Evolutionary conservation across 2,329 filamentous ascomycete genomes (phyloP).

Genomic region (Pleomassaria siparia): DNA sequence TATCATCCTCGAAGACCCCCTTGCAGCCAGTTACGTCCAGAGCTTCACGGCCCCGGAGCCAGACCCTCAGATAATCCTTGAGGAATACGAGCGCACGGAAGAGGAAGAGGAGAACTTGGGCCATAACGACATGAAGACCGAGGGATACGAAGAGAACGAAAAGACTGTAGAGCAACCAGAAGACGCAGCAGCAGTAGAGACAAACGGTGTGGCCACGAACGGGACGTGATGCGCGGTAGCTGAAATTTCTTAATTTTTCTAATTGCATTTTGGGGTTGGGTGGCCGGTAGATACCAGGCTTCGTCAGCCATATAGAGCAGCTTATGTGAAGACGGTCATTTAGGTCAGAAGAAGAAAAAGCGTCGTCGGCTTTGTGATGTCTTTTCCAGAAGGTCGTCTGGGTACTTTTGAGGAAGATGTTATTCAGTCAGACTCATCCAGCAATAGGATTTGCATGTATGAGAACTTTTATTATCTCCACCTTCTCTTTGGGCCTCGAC

Average conservation of each 20-base stretch:
- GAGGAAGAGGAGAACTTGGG: conserved; percentile 95
- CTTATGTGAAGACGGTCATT: neutral
- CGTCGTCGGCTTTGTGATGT: no score
- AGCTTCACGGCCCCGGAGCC: conserved; percentile 76
- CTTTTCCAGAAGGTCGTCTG: neutral
- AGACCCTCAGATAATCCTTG: conserved; percentile 78
- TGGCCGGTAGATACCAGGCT: conserved; percentile 39
- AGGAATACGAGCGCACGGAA: conserved; percentile 82
- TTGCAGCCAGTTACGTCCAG: conserved; percentile 93
- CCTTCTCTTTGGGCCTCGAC: conserved; percentile 67
- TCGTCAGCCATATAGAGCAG: conserved; percentile 28
- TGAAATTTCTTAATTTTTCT: conserved; percentile 21
- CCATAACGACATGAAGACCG: conserved; percentile 87
- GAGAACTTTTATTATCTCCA: conserved; percentile 68
- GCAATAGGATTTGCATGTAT: conserved; percentile 81
- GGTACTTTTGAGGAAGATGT: neutral
- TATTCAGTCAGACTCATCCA: conserved; percentile 42
- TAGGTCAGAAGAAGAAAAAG: no score
- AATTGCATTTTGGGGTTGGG: conserved; percentile 27
- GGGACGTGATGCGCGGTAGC: conserved; percentile 9
- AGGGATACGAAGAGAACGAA: conserved; percentile 72
- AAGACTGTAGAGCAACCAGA: no score
- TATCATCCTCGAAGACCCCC: conserved; percentile 79
- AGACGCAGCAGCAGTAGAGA: no score
- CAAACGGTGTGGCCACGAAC: conserved; percentile 23